Percentiles rank a stretch among this genome's conserved stretches.
These are phyloP conservation scores for Lophiostoma macrostomum DNA, from an alignment of 495 filamentous ascomycete genomes.

Conservation along the genomic window DNA sequence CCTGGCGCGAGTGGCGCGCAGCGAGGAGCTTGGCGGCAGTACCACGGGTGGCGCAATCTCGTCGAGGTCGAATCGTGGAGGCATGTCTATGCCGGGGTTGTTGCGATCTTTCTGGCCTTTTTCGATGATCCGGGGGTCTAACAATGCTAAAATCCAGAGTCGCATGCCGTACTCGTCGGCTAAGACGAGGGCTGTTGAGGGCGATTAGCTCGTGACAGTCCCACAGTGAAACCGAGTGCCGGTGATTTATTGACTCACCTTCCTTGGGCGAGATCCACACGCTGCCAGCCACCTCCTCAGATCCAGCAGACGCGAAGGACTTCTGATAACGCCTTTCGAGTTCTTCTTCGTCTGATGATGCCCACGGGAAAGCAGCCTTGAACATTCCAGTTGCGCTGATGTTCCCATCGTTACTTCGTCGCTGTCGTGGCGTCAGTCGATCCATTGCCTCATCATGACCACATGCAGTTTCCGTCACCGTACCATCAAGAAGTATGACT, in stretches of 20 bases:
- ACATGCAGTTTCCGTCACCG: slow-evolving; percentile 29
- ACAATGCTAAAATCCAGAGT: slow-evolving; percentile 83
- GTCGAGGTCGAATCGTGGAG: slow-evolving; percentile 43
- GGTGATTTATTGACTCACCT: slow-evolving; percentile 50
- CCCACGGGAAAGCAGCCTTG: slow-evolving; percentile 97
- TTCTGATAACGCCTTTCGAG: slow-evolving; percentile 85
- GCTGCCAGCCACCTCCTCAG: slow-evolving; percentile 92
- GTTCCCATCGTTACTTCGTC: slow-evolving; percentile 89
- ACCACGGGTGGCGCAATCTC: slow-evolving; percentile 42
- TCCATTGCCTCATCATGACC: slow-evolving; percentile 4
- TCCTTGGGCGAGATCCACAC: slow-evolving; percentile 88
- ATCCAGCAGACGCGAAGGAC: slow-evolving; percentile 67
- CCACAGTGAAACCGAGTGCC: not conserved
- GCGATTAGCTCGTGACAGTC: slow-evolving; percentile 13
- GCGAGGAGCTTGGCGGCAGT: slow-evolving; percentile 38
- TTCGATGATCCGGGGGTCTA: slow-evolving; percentile 72
- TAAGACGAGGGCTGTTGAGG: slow-evolving; percentile 65
- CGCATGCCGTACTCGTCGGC: slow-evolving; percentile 79
- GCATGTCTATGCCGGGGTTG: slow-evolving; percentile 38
- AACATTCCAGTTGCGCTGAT: slow-evolving; percentile 99
- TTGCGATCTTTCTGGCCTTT: slow-evolving; percentile 51
- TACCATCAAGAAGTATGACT: slow-evolving; percentile 95
- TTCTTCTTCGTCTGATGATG: slow-evolving; percentile 77
- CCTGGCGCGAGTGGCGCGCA: slow-evolving; percentile 41
- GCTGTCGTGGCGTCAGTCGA: slow-evolving; percentile 44